Conservation (phyloP, 2,329 filamentous ascomycete genomes). For the Rhytidhysteron rufulum region DNA sequence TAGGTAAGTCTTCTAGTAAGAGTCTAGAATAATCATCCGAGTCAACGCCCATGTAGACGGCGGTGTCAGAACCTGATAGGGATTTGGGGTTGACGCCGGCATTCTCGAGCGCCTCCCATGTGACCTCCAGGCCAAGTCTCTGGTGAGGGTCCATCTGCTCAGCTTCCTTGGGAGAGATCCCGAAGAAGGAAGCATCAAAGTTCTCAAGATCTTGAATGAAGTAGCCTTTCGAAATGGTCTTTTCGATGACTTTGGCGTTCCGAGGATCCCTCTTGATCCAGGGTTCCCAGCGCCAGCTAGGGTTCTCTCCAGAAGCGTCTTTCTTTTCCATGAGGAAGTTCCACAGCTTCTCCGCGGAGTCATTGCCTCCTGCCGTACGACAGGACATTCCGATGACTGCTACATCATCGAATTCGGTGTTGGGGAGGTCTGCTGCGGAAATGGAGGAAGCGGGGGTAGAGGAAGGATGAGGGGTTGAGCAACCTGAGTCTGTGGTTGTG, state of each 20-base stretch:
- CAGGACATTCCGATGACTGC: constrained; percentile 35
- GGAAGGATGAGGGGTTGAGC: background rate
- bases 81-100: constrained; percentile 12
- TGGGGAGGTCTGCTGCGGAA: background rate
- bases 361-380: constrained; percentile 25
- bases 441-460: background rate
- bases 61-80: constrained; percentile 19
- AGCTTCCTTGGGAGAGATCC: constrained; percentile 13
- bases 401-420: constrained; percentile 14
- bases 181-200: constrained; percentile 25
- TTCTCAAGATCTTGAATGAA: constrained; percentile 23
- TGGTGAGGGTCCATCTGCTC: constrained; percentile 16
- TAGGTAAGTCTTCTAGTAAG: constrained; percentile 35
- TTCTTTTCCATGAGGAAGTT: constrained; percentile 24
- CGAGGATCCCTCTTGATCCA: constrained; percentile 22
- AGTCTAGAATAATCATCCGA: constrained; percentile 36
- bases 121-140: constrained; percentile 10
- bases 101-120: constrained; percentile 13
- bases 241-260: constrained; percentile 13
- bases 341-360: constrained; percentile 32
- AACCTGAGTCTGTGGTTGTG: background rate
- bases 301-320: constrained; percentile 26
- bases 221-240: constrained; percentile 26
- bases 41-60: constrained; percentile 21
- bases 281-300: constrained; percentile 28